phyloP scores from a whole-genome alignment of 2,329 filamentous ascomycete genomes.

The Hypocreales sp. region DNA sequence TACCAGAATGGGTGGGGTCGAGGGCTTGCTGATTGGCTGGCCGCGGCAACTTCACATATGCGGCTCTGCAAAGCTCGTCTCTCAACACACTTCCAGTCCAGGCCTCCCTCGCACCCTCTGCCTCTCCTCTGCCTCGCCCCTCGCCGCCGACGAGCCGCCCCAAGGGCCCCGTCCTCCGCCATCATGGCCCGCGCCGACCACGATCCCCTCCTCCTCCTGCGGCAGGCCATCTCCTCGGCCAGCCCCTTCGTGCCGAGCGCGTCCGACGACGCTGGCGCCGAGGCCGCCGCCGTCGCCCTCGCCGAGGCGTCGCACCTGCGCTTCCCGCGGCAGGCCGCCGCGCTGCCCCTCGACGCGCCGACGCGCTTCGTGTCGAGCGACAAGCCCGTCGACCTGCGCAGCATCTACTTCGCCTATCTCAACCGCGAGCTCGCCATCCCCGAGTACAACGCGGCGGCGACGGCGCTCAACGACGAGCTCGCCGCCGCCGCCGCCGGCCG shows the following conservation, averaged over 20 bases:
- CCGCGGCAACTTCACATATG: too few relatives aligned
- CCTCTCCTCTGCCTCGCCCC: too few relatives aligned
- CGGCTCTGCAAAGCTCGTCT: too few relatives aligned
- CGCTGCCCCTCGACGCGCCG: conserved; percentile 52
- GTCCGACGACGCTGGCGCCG: conserved; percentile 45
- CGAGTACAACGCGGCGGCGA: conserved; percentile 77
- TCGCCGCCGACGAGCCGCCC: too few relatives aligned
- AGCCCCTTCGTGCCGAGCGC: conserved; percentile 59
- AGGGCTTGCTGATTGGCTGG: too few relatives aligned
- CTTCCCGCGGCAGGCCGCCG: conserved; percentile 48
- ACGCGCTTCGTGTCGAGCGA: conserved; percentile 80
- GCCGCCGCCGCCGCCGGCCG: conserved; percentile 42
- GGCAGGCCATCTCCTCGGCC: conserved; percentile 62
- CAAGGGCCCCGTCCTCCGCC: too few relatives aligned
- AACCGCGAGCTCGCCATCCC: conserved; percentile 83
- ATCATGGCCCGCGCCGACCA: conserved; percentile 45
- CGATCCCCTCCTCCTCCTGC: conserved; percentile 72
- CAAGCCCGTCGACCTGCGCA: conserved; percentile 69
- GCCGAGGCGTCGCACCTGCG: conserved; percentile 65
- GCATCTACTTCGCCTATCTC: conserved; percentile 91
- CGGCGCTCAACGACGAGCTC: conserved; percentile 67
- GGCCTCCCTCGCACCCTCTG: too few relatives aligned
- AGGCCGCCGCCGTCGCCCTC: conserved; percentile 46
- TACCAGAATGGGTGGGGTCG: too few relatives aligned
- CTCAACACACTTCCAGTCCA: too few relatives aligned